Evolutionary conservation across 2,329 filamentous ascomycete genomes (phyloP).

Genomic region (Monosporascus sp.): DNA sequence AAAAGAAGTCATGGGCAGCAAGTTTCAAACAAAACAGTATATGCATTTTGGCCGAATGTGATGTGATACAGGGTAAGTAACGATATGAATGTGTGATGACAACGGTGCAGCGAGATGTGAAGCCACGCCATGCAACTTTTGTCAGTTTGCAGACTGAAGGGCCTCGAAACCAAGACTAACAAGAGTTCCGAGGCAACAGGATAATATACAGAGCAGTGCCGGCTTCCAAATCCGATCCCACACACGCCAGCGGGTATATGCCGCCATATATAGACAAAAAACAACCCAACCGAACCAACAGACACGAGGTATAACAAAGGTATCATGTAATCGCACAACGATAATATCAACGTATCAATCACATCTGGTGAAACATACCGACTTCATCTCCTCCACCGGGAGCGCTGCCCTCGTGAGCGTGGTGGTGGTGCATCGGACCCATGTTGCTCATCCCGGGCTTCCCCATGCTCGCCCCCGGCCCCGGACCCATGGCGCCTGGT

Average conservation of each 20-base stretch:
- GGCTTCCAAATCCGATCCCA: conserved; percentile 31
- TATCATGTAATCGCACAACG: conserved; percentile 32
- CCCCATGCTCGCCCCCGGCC: conserved; percentile 51
- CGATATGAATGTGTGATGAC: conserved; percentile 29
- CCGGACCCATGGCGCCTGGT: conserved; percentile 58
- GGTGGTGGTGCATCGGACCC: conserved; percentile 71
- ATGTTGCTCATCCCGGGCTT: conserved; percentile 64
- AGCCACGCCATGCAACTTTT: conserved; percentile 32
- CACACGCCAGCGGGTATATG: conserved; percentile 30
- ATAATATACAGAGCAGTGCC: conserved; percentile 54
- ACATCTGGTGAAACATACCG: conserved; percentile 98
- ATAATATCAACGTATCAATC: conserved; percentile 48
- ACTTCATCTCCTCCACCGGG: conserved; percentile 75
- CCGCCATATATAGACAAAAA: conserved; percentile 32
- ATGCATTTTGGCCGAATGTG: conserved; percentile 23
- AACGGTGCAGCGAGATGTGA: conserved; percentile 31
- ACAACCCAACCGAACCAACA: conserved; percentile 26
- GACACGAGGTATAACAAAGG: conserved; percentile 28
- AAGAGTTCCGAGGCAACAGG: conserved; percentile 34
- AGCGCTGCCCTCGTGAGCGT: conserved; percentile 64
- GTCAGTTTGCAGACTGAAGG: conserved; percentile 35
- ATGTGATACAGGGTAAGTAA: conserved; percentile 27
- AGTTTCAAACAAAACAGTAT: conserved; percentile 19
- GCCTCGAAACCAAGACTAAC: conserved; percentile 28
- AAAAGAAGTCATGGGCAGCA: conserved; percentile 15